Base-by-base conservation (phyloP, 2,329 filamentous ascomycete genomes). In the Aureobasidium leucospermi region DNA sequence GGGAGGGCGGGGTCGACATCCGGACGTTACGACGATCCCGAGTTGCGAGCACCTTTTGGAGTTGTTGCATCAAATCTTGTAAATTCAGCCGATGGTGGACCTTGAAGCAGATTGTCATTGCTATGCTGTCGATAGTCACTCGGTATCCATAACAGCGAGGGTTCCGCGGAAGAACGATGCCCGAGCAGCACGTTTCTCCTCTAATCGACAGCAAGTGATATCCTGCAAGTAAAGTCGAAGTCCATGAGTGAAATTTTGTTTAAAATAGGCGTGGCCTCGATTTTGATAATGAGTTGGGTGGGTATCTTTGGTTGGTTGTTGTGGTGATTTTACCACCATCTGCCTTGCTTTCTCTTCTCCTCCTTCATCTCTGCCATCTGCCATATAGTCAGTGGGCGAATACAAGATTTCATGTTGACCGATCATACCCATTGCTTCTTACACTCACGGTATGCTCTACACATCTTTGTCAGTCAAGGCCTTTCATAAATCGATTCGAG, bases 381-480 rank as follows among this genome's bases (percentile, higher is more conserved):
- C 4, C 9, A 16, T 11, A 38, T 43, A 48, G 58, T 47, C 41
- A 56, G 45, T n/a, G 46, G 8, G 4, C 11, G 3, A 32, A 65
- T 65, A 70, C 59, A n/a, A 38, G 16, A 4, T 11, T 15, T 11
- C 15, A 9, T 9, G 41, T 28, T 8, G 2, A 15, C 2, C 38
- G 23, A 23, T 76, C 83, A 68, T 80, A 96, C 91, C 92, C 92
- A 96, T 78, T 86, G 82, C 76, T 96, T 92, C 74, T 96, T 96
- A 76, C 93, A 97, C 63, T 95, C 90, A 61, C 91, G 85, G 74
- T 96, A 97, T 53, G 91, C 91, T 75, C 91, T 96, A 19, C 19
- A 19, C 19, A 19, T 19, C 19, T 19, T 19, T 28, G 23, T 58
- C 39, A 31, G 59, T 19, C 42, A 36, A 8, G 43, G 15, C 55